These are phyloP conservation scores for Pichia pseudocactophila DNA, from an alignment of 805 yeast species.

Conservation along the genomic window DNA sequence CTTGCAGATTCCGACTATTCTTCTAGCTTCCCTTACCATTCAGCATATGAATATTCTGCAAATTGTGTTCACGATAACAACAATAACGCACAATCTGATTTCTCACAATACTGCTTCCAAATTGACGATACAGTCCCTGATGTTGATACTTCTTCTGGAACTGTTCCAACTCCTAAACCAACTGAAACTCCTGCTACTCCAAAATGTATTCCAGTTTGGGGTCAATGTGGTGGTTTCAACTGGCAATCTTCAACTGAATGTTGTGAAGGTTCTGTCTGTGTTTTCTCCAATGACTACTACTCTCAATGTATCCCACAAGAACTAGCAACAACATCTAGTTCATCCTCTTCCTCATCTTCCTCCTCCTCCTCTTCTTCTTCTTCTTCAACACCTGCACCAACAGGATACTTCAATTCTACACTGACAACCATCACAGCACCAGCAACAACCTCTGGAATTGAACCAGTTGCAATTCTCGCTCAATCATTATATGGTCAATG, in stretches of 20 bases:
- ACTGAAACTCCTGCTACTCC: conserved; percentile 1
- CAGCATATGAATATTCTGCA: conserved; percentile 20
- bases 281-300: conserved; percentile 17
- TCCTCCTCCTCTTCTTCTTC: conserved; percentile 3
- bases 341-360: not conserved
- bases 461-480: not conserved
- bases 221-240: conserved; percentile 7
- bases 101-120: conserved; percentile 19
- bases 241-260: conserved; percentile 15
- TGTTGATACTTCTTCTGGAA: not conserved
- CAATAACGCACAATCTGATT: conserved; percentile 22
- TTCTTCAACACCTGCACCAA: not conserved
- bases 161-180: not conserved
- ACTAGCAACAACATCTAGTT: not conserved
- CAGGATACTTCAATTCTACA: not conserved
- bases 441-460: not conserved
- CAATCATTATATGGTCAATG: conserved; percentile 13
- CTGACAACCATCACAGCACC: not conserved
- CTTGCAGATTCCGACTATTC: conserved; percentile 10
- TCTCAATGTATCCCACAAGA: conserved; percentile 18
- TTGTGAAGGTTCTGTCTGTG: conserved; percentile 16
- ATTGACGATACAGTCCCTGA: not conserved
- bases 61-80: conserved; percentile 24
- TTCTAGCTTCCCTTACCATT: conserved; percentile 11
- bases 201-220: conserved; percentile 2